phyloP scores from a whole-genome alignment of 768 basidiomycete species.

The Stropharia rugosoannulata region DNA sequence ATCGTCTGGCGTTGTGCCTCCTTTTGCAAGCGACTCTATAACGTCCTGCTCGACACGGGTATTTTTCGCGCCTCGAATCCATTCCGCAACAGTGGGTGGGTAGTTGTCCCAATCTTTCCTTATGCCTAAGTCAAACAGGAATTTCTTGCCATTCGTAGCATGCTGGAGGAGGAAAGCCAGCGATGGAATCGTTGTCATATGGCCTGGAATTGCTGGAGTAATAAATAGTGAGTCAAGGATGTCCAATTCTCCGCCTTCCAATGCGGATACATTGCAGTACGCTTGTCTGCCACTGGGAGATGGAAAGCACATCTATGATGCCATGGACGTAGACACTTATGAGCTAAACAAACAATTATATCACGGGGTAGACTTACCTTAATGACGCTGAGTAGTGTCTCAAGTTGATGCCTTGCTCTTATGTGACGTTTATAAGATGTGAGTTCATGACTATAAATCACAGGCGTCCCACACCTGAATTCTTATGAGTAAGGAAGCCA shows the following conservation, averaged over 20 bases:
- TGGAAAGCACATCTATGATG: slow-evolving; percentile 29
- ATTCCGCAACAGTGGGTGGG: slow-evolving; percentile 30
- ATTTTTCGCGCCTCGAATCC: slow-evolving; percentile 22
- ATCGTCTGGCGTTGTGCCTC: slow-evolving; percentile 40
- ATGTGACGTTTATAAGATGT: no score
- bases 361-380: no score
- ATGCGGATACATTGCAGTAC: slow-evolving; percentile 52
- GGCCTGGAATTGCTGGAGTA: slow-evolving; percentile 28
- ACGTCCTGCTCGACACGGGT: slow-evolving; percentile 37
- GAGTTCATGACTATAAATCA: no score
- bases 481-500: no score
- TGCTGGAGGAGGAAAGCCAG: slow-evolving; percentile 55
- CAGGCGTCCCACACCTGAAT: no score
- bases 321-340: not conserved
- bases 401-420: no score
- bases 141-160: slow-evolving; percentile 33
- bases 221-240: slow-evolving; percentile 38
- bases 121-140: slow-evolving; percentile 58
- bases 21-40: slow-evolving; percentile 46
- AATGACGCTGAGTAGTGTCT: no score
- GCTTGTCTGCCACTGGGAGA: slow-evolving; percentile 41
- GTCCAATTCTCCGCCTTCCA: slow-evolving; percentile 48
- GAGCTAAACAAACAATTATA: not conserved
- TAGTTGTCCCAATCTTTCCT: slow-evolving; percentile 45
- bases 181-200: slow-evolving; percentile 35